Conservation (phyloP, 352 stramenopile genomes). For the Halophytophthora polymorphica region DNA sequence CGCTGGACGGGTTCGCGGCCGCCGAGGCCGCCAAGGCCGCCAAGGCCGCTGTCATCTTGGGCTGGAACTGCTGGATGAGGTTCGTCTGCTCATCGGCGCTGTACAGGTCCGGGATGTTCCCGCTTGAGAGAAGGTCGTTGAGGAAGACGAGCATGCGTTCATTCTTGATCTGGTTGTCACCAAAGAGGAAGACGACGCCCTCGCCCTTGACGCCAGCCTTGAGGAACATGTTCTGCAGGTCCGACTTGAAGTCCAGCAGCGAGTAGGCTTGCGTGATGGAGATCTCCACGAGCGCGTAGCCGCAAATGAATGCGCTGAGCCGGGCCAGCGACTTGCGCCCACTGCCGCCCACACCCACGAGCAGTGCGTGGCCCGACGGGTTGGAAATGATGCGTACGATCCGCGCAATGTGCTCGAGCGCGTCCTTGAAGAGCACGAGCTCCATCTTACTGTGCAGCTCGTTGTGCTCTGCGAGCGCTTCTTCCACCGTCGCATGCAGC, state of each 20-base stretch:
- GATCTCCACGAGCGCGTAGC: conserved; percentile 87
- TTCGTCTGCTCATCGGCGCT: conserved; percentile 88
- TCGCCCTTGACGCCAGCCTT: conserved; percentile 93
- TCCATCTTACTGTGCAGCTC: conserved; percentile 92
- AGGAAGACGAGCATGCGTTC: conserved; percentile 94
- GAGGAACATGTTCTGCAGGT: conserved; percentile 89
- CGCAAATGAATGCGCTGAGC: conserved; percentile 91
- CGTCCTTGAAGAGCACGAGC: conserved; percentile 95
- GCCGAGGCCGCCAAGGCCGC: conserved; percentile 36
- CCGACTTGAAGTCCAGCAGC: conserved; percentile 93
- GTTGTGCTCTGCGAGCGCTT: conserved; percentile 93
- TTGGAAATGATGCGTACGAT: conserved; percentile 95
- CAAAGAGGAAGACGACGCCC: conserved; percentile 90
- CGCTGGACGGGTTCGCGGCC: conserved; percentile 3
- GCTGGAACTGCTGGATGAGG: conserved; percentile 86
- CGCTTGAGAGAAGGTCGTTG: conserved; percentile 92
- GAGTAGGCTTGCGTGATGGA: conserved; percentile 89
- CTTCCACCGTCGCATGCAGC: conserved; percentile 76
- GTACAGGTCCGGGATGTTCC: conserved; percentile 93
- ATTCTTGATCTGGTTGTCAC: conserved; percentile 93
- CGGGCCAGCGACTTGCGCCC: conserved; percentile 92
- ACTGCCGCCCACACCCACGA: conserved; percentile 92
- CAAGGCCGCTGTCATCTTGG: conserved; percentile 77
- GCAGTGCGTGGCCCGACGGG: conserved; percentile 90
- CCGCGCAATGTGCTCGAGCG: conserved; percentile 92